A percentile compares a stretch with the other conserved stretches of the same genome.
phyloP scores from a whole-genome alignment of 2,329 filamentous ascomycete genomes.

The Aaosphaeria arxii region DNA sequence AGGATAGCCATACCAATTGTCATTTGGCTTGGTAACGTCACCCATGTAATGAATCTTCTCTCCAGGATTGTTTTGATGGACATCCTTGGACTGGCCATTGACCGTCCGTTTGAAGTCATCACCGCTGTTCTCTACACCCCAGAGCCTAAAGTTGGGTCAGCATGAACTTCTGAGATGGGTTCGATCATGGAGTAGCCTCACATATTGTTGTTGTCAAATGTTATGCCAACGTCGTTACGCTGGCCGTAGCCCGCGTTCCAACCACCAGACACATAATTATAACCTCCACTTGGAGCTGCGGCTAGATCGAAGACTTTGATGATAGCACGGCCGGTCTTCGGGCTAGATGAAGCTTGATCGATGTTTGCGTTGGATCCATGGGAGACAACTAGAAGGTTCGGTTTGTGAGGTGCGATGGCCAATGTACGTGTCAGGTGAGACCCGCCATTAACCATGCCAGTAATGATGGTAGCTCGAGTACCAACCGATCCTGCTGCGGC shows the following conservation, averaged over 20 bases:
- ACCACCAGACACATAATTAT: slow-evolving; percentile 52
- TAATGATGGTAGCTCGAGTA: slow-evolving; percentile 54
- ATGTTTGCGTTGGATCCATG: slow-evolving; percentile 63
- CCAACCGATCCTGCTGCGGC: slow-evolving; percentile 45
- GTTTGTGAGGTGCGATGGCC: slow-evolving; percentile 54
- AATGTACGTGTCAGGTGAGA: slow-evolving; percentile 64
- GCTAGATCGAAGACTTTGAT: slow-evolving; percentile 60
- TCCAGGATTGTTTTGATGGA: slow-evolving; percentile 66
- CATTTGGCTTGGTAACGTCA: slow-evolving; percentile 42
- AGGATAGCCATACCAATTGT: slow-evolving; percentile 67
- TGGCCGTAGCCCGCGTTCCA: slow-evolving; percentile 61
- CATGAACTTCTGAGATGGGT: neutral
- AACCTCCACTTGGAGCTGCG: slow-evolving; percentile 35
- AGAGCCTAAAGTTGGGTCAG: slow-evolving; percentile 18
- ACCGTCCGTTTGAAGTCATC: slow-evolving; percentile 60
- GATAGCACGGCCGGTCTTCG: slow-evolving; percentile 59
- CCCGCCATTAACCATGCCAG: slow-evolving; percentile 57
- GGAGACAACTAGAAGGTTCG: slow-evolving; percentile 60
- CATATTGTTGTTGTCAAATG: slow-evolving; percentile 40
- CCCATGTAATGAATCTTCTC: slow-evolving; percentile 74
- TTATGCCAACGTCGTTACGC: slow-evolving; percentile 67
- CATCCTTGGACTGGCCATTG: slow-evolving; percentile 49
- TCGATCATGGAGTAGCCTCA: slow-evolving; percentile 42
- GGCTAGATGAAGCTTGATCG: slow-evolving; percentile 51
- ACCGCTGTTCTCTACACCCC: slow-evolving; percentile 66